phyloP scores from a whole-genome alignment of 2,329 filamentous ascomycete species.

The Trichoderma arundinaceum region DNA sequence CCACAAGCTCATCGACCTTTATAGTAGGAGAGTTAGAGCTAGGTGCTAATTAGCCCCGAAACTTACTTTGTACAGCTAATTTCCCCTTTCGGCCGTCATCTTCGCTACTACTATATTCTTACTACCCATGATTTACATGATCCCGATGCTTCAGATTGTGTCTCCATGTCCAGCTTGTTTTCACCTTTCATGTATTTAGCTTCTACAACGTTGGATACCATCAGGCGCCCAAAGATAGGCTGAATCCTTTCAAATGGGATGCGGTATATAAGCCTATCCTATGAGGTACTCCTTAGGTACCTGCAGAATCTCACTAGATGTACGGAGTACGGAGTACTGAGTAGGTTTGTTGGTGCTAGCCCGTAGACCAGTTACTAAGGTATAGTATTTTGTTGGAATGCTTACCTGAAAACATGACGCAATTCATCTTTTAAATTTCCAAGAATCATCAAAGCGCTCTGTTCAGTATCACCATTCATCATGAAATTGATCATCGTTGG shows the following conservation, averaged over 20 bases:
- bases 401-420: too few species aligned
- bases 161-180: too few species aligned
- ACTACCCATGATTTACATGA: neutral
- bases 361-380: neutral
- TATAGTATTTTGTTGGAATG: neutral
- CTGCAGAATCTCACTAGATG: neutral
- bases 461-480: neutral
- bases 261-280: too few species aligned
- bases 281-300: neutral
- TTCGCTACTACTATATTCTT: neutral
- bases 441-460: neutral
- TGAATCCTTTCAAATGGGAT: too few species aligned
- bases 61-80: neutral
- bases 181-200: too few species aligned
- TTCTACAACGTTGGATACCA: too few species aligned
- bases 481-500: conserved; percentile 55
- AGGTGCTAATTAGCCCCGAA: neutral
- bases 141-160: too few species aligned
- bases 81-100: conserved; percentile 1
- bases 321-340: neutral
- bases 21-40: neutral
- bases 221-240: too few species aligned
- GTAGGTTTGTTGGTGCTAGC: neutral
- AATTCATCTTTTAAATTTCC: neutral
- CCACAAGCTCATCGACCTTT: too few species aligned